Evolutionary conservation across 257 asterid genomes (phyloP).

Genomic region (Solanum commersonii): DNA sequence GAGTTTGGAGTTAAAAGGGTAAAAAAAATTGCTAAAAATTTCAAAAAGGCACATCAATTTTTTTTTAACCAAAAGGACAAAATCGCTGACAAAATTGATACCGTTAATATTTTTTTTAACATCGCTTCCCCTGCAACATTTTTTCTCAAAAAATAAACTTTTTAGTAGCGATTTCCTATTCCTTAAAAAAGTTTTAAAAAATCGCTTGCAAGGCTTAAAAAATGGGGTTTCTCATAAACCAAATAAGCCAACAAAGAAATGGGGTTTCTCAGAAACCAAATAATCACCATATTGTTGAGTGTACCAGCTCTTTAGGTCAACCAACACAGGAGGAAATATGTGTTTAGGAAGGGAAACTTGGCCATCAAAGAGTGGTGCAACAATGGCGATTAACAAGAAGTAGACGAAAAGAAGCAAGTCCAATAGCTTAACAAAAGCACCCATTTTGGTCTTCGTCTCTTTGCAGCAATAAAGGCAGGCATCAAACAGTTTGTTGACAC

Average conservation of each 20-base stretch:
- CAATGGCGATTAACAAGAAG: conserved; percentile 53
- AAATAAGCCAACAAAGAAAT: conserved; percentile 59
- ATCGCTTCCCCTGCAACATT: no score
- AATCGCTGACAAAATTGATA: no score
- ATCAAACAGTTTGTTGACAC: not conserved
- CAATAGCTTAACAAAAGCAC: conserved; percentile 32
- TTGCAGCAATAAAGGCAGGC: not conserved
- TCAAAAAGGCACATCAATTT: no score
- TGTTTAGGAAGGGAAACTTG: conserved; percentile 50
- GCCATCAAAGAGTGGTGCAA: conserved; percentile 71
- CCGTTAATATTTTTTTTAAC: no score
- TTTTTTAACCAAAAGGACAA: no score
- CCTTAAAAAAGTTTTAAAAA: no score
- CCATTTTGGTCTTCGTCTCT: conserved; percentile 22
- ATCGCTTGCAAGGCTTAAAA: no score
- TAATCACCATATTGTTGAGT: conserved; percentile 53
- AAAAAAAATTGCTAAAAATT: no score
- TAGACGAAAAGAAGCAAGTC: conserved; percentile 51
- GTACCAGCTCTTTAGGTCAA: conserved; percentile 64
- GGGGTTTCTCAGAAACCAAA: conserved; percentile 59
- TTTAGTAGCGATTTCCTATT: no score
- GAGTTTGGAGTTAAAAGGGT: accelerated
- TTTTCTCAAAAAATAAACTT: no score
- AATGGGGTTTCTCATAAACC: no score
- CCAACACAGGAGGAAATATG: conserved; percentile 44